Conservation (phyloP, 2,329 filamentous ascomycete genomes). For the Botryosphaeria agaves region DNA sequence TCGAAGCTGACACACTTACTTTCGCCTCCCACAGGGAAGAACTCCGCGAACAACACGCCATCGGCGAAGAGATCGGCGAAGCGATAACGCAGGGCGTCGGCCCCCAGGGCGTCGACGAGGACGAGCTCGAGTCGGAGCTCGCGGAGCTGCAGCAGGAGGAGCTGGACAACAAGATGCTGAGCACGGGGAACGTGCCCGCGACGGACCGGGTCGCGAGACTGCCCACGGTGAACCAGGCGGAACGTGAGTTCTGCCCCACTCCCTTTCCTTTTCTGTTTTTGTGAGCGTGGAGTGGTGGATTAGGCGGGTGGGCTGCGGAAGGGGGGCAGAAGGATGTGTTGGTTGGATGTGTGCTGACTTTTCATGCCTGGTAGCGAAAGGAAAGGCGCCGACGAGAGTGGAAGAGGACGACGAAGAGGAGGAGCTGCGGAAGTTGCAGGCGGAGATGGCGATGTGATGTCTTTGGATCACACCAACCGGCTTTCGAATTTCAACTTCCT, state of each 20-base stretch:
- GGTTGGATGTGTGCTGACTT: constrained; percentile 2
- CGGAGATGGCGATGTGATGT: constrained; percentile 82
- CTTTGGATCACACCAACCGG: too few relatives aligned
- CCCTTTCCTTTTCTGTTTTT: too few relatives aligned
- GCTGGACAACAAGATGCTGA: constrained; percentile 85
- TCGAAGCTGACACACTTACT: neutral
- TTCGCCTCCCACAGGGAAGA: constrained; percentile 51
- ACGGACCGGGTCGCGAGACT: constrained; percentile 60
- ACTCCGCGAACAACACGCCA: constrained; percentile 76
- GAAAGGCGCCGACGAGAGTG: constrained; percentile 26
- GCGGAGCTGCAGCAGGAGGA: constrained; percentile 79
- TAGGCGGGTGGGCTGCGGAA: too few relatives aligned
- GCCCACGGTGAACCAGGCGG: constrained; percentile 56
- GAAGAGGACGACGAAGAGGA: constrained; percentile 93
- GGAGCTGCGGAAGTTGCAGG: constrained; percentile 81
- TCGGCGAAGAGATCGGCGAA: constrained; percentile 82
- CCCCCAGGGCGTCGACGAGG: constrained; percentile 65
- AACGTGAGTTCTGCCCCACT: constrained; percentile 45
- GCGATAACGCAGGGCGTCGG: constrained; percentile 57
- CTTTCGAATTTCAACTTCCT: too few relatives aligned
- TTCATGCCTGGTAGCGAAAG: constrained; percentile 20
- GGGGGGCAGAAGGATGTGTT: constrained; percentile 15
- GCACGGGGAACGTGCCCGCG: constrained; percentile 71
- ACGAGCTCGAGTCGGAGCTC: constrained; percentile 71
- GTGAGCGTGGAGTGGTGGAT: too few relatives aligned